These are phyloP conservation scores for Penicillium corylophilum DNA, from an alignment of 2,329 filamentous ascomycete species.

Conservation along the genomic window DNA sequence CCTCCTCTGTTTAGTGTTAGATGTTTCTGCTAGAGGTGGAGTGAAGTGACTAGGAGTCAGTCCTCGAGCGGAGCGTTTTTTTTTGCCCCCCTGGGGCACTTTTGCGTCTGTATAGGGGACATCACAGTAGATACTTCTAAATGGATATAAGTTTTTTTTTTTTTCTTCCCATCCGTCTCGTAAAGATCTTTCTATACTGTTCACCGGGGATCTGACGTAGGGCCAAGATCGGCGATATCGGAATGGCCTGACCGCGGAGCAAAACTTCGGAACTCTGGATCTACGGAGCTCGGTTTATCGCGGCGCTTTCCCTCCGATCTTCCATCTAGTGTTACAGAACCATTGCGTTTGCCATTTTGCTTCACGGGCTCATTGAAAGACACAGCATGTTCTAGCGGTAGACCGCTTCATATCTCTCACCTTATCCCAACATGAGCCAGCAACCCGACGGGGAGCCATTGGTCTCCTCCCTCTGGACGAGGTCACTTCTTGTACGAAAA, in stretches of 20 bases:
- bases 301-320: neutral
- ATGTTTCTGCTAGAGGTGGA: slow-evolving; percentile 7
- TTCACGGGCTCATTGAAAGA: neutral
- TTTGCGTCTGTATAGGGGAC: neutral
- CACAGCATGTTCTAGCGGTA: slow-evolving; percentile 15
- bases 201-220: slow-evolving; percentile 8
- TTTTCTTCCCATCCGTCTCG: neutral
- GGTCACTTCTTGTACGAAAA: slow-evolving; percentile 40
- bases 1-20: neutral
- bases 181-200: neutral
- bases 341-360: neutral
- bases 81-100: neutral
- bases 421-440: slow-evolving; percentile 25
- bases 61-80: slow-evolving; percentile 2
- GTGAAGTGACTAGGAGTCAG: neutral
- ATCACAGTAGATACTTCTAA: slow-evolving; percentile 13
- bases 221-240: slow-evolving; percentile 20
- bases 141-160: slow-evolving; percentile 9
- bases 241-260: slow-evolving; percentile 25
- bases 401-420: neutral
- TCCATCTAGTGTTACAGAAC: neutral
- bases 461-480: slow-evolving; percentile 45
- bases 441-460: slow-evolving; percentile 33
- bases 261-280: slow-evolving; percentile 19
- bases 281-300: slow-evolving; percentile 18